Conservation (phyloP, 768 basidiomycete species). For the Ephemerocybe angulata region DNA sequence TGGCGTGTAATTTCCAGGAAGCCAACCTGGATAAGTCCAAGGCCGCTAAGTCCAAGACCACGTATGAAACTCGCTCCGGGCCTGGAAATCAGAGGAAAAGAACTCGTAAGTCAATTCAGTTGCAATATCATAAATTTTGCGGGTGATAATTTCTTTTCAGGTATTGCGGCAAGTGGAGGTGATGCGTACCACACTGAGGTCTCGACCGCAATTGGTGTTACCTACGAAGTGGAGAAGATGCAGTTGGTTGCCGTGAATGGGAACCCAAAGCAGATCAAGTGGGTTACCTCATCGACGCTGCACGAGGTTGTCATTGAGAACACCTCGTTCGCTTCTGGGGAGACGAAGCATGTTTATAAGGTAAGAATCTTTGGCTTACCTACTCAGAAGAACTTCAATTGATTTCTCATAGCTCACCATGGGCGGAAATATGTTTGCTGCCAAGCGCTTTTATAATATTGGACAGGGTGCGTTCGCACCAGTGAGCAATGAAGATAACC, state of each 20-base stretch:
- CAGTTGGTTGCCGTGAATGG: background rate
- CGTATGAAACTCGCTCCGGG: background rate
- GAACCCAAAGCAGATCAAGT: background rate
- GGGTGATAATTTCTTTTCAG: background rate
- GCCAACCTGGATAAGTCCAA: background rate
- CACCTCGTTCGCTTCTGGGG: background rate
- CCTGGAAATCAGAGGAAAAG: background rate
- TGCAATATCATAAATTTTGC: background rate
- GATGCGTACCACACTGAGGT: background rate
- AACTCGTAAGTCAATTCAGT: background rate
- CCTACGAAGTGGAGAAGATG: background rate
- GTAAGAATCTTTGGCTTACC: background rate
- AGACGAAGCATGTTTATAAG: background rate
- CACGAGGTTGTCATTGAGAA: background rate
- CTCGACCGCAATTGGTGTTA: background rate
- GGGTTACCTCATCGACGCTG: background rate
- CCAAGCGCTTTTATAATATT: slow-evolving; percentile 3
- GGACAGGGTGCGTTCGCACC: background rate
- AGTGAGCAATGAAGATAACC: background rate
- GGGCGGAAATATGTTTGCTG: background rate
- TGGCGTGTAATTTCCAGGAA: background rate
- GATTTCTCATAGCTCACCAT: background rate
- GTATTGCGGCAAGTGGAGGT: background rate
- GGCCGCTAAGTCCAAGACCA: background rate
- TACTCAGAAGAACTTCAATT: background rate